Base-by-base conservation (phyloP, 2,329 filamentous ascomycete species). In the Colletotrichum liriopes region DNA sequence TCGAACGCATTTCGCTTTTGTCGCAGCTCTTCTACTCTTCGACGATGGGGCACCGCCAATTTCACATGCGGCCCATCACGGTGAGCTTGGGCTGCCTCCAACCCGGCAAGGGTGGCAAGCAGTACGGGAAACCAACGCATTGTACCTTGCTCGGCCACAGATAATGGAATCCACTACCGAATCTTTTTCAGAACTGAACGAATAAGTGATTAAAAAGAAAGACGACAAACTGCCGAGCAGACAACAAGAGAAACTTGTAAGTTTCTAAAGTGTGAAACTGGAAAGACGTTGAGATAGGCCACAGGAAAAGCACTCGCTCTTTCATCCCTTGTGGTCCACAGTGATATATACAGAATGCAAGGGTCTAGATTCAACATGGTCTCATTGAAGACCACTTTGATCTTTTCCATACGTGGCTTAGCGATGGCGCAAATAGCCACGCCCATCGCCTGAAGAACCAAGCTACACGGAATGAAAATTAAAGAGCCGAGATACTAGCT, bases 91-190 rank as follows among this genome's bases (percentile, higher is more conserved):
- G 74, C 78, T 9, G 70, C 65, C 14, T 73, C 78, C 54, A 77
- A 55, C 65, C 76, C 76, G 11, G 77, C 49, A 8, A 74, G 77
- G 63, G 76, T 73, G 62, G 75, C 75, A 2, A 80, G 71, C 20
- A 80, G 60, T 20, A 75, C 67, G n/a, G 68, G 67, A 12, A 73
- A 76, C 66, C 77, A 63, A 70, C 75, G 78, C 78, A 80, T 80
- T 16, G 56, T 75, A 54, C 43, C n/a, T 62, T 14, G 39, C 9
- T n/a, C 20, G 39, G 16, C 9, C 5, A 3, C 14, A 37, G 18
- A 20, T 2, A n/a, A 20, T 39, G 14, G 7, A 9, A 18, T 7
- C n/a, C 7, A 23, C 32, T 23, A 16, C 12, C 5, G 11, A 16
- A n/a, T 23, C 8, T 6, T 26, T n/a, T 37, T 20, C 37, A 0